Base-by-base conservation (phyloP, 768 basidiomycete species). In the Boletales sp. region DNA sequence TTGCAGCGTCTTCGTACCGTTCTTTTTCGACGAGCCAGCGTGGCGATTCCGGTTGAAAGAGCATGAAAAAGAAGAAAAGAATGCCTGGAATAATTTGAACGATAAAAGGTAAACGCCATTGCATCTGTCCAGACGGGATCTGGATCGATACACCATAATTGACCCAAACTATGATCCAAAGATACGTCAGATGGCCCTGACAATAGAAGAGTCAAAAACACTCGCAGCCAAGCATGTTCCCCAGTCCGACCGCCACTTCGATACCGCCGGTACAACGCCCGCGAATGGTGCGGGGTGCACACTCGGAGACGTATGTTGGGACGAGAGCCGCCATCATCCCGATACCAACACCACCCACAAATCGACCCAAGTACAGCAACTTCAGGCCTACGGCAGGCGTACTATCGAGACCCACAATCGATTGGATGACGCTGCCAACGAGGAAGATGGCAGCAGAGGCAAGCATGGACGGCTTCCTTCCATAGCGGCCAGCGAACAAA, bases 341-440 rank as follows among this genome's bases (percentile, higher is more conserved):
- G 7, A 77, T 68, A 3, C 79, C 79, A 32, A 80, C 61, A 15
- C 79, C 81, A 6, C 72, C 67, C 0, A 82, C 54, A 67, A 79
- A 79, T 9, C 77, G 72, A 44, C 65, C 56, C 42, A 70, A 58
- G 48, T 63, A 71, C 9, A 70, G 53, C 2, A 70, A 15, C 18
- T 64, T 41, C n/a, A 71, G 56, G 14, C 62, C 68, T 3, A 58
- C 51, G 8, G 48, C 44, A 5, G 57, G 46, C 34, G 61, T 55
- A 39, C 55, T 64, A 25, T 70, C 67, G n/a, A 72, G 53, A 8
- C 68, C 69, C 17, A 65, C 59, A 46, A 66, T 58, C 15, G 63
- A 57, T 37, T 74, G 72, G 44, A 73, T 60, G 17, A 60, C 44
- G 19, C 64, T 65, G 31, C 71, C 73, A 33, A 74, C 32, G 39